Conservation (phyloP, 148 eudicot genomes). For the Oxyria digyna region DNA sequence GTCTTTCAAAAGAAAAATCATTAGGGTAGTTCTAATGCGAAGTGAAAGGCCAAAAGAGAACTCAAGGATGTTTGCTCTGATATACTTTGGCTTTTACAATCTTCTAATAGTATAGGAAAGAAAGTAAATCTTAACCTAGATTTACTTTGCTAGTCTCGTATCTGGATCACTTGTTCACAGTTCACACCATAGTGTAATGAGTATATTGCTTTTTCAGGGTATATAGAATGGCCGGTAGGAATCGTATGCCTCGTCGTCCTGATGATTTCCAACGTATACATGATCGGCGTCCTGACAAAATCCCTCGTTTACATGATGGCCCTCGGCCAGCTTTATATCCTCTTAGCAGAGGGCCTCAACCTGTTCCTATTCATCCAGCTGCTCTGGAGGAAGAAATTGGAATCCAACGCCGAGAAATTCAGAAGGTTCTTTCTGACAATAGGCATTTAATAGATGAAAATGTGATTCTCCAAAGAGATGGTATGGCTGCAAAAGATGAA, state of each 20-base stretch:
- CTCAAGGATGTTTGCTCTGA: neutral
- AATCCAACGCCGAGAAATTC: conserved; percentile 56
- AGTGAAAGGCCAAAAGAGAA: neutral
- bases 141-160: neutral
- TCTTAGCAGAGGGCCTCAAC: conserved; percentile 39
- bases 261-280: conserved; percentile 18
- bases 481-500: conserved; percentile 59
- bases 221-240: conserved; percentile 63
- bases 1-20: neutral
- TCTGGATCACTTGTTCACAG: neutral
- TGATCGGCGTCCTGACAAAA: conserved; percentile 26
- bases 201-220: conserved; percentile 23
- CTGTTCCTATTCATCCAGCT: conserved; percentile 50
- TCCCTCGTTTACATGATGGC: conserved; percentile 20
- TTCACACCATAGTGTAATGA: conserved; percentile 13
- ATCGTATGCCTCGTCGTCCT: conserved; percentile 57
- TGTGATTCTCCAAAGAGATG: conserved; percentile 57
- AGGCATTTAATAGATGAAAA: conserved; percentile 58
- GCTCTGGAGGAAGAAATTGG: conserved; percentile 79
- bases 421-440: conserved; percentile 56
- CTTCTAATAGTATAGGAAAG: neutral
- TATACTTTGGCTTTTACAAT: neutral
- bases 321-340: conserved; percentile 26
- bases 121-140: neutral
- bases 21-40: neutral